Conservation (phyloP, 768 basidiomycete species). For the Phanerodontia chrysosporium region DNA sequence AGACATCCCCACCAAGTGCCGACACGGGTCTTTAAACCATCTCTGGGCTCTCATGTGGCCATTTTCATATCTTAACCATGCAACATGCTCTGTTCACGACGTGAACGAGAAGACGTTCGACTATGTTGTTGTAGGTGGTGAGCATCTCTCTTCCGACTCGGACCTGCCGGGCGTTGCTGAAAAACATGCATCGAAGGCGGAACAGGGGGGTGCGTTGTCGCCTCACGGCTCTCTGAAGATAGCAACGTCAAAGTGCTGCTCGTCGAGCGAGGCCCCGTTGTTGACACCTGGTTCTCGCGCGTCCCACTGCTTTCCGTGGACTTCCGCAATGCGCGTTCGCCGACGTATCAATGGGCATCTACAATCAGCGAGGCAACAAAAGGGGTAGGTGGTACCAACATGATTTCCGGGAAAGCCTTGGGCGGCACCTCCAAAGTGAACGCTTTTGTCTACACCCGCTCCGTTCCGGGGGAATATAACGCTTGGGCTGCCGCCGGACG, state of each 20-base stretch:
- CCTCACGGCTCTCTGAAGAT: slow-evolving; percentile 34
- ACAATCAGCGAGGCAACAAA: neutral
- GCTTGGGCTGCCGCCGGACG: slow-evolving; percentile 26
- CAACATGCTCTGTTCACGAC: slow-evolving; percentile 9
- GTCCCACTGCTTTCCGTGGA: slow-evolving; percentile 31
- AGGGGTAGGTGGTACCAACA: neutral
- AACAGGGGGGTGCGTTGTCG: slow-evolving; percentile 37
- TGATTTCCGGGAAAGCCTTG: slow-evolving; percentile 27
- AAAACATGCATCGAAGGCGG: slow-evolving; percentile 25
- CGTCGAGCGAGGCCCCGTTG: slow-evolving; percentile 31
- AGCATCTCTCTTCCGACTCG: neutral
- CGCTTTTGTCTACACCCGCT: slow-evolving; percentile 31
- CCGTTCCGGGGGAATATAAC: slow-evolving; percentile 29
- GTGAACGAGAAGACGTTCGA: slow-evolving; percentile 18
- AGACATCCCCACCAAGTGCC: neutral
- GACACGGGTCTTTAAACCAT: neutral
- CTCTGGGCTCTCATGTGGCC: slow-evolving; percentile 16
- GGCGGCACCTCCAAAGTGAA: slow-evolving; percentile 48
- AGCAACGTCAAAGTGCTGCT: slow-evolving; percentile 27
- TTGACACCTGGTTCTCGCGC: slow-evolving; percentile 26
- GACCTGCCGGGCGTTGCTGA: neutral
- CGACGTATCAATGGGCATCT: slow-evolving; percentile 13
- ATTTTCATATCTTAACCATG: slow-evolving; percentile 8
- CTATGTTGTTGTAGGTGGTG: slow-evolving; percentile 23
- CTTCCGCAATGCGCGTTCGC: slow-evolving; percentile 27